These are phyloP conservation scores for Guillardia theta DNA, from an alignment of 78 protist genomes.

Conservation along the genomic window DNA sequence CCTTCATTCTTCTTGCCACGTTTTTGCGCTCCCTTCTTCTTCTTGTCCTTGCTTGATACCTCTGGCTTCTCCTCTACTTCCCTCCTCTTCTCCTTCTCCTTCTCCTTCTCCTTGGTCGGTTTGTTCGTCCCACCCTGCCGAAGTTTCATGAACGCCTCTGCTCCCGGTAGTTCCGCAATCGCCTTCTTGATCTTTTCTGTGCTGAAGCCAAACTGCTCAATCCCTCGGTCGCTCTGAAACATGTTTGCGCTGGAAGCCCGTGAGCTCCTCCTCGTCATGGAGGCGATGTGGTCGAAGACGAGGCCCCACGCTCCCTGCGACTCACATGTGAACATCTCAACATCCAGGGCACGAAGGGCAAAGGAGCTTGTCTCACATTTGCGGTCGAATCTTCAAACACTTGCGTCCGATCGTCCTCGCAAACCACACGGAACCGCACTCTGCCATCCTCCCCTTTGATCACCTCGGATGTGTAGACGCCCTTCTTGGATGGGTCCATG, in stretches of 20 bases:
- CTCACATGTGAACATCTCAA: too few species aligned
- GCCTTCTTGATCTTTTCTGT: not conserved
- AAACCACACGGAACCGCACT: not conserved
- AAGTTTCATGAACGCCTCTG: not conserved
- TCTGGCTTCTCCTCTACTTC: not conserved
- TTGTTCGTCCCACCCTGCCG: not conserved
- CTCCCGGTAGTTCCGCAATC: not conserved
- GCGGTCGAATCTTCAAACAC: not conserved
- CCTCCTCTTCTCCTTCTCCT: not conserved
- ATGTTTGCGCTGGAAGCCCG: too few species aligned
- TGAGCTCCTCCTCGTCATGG: too few species aligned
- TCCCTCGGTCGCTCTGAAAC: too few species aligned
- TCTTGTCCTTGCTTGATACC: not conserved
- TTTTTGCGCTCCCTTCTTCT: not conserved
- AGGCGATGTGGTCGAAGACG: too few species aligned
- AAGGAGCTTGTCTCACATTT: not conserved
- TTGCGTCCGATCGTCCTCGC: not conserved
- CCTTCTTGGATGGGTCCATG: not conserved
- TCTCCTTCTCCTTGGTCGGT: not conserved
- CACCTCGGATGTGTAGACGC: not conserved
- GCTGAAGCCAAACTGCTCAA: not conserved
- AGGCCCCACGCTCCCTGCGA: too few species aligned
- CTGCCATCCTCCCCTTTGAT: not conserved
- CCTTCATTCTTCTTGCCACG: not conserved
- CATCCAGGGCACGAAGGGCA: too few species aligned